Percentiles rank a stretch among this genome's conserved stretches.
Evolutionary conservation across 2,329 filamentous ascomycete species (phyloP).

Genomic region (Sporothrix dimorphospora): DNA sequence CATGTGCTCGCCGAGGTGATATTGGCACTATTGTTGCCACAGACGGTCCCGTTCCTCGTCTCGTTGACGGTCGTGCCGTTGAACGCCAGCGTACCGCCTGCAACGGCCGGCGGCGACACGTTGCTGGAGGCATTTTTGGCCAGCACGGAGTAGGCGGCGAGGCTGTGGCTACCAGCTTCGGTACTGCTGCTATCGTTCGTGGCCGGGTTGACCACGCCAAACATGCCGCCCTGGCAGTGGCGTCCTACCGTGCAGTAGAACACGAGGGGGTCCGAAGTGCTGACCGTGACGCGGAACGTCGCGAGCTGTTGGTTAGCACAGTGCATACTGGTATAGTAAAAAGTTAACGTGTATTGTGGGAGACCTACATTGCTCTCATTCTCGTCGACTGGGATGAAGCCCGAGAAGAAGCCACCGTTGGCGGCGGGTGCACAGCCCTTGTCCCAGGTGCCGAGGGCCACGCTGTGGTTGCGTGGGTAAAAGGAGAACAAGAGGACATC

Average conservation of each 20-base stretch:
- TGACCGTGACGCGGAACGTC: slow-evolving; percentile 48
- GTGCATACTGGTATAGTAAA: background rate
- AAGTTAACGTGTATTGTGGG: background rate
- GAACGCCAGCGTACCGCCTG: slow-evolving; percentile 33
- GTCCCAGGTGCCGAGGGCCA: slow-evolving; percentile 52
- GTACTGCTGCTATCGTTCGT: slow-evolving; percentile 1
- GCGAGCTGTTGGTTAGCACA: slow-evolving; percentile 38
- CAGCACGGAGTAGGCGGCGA: slow-evolving; percentile 32
- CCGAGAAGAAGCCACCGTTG: slow-evolving; percentile 50
- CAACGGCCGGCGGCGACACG: slow-evolving; percentile 32
- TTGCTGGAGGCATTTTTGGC: slow-evolving; percentile 31
- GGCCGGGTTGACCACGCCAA: slow-evolving; percentile 49
- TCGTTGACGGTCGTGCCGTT: slow-evolving; percentile 6
- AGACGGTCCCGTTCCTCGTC: slow-evolving; percentile 3
- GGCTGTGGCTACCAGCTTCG: background rate
- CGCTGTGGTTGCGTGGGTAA: slow-evolving; percentile 53
- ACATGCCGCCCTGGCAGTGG: slow-evolving; percentile 52
- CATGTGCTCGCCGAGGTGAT: slow-evolving; percentile 3
- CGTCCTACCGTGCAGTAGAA: slow-evolving; percentile 48
- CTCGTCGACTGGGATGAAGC: slow-evolving; percentile 47
- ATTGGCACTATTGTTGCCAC: slow-evolving; percentile 9
- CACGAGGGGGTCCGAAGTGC: slow-evolving; percentile 47
- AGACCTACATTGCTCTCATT: background rate
- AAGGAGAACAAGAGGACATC: slow-evolving; percentile 59
- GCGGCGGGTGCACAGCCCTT: slow-evolving; percentile 51